Conservation (phyloP, 495 filamentous ascomycete genomes). For the Tuber melanosporum region DNA sequence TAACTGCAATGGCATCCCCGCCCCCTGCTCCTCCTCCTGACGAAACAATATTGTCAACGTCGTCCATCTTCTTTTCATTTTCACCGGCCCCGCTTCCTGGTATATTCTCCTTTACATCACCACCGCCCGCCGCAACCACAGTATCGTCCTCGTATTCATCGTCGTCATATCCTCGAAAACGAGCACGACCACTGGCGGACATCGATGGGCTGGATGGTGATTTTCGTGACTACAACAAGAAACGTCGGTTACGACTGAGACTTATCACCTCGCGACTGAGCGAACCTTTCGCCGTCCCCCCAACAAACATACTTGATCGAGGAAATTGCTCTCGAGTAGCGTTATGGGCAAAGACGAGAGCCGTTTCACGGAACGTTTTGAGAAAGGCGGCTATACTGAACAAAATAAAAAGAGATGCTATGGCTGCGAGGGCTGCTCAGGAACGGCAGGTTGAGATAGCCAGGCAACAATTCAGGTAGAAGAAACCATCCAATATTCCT, state of each 20-base stretch:
- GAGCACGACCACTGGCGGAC: constrained; percentile 54
- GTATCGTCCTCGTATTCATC: constrained; percentile 34
- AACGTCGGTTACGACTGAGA: constrained; percentile 57
- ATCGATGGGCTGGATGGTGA: constrained; percentile 52
- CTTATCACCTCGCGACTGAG: constrained; percentile 65
- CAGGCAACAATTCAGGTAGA: constrained; percentile 39
- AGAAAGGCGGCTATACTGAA: constrained; percentile 42
- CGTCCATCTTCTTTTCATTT: constrained; percentile 26
- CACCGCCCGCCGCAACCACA: constrained; percentile 16
- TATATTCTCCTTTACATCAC: constrained; percentile 27
- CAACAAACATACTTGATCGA: constrained; percentile 61
- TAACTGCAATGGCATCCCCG: constrained; percentile 30
- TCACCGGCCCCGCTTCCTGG: constrained; percentile 27
- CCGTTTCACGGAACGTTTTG: constrained; percentile 31
- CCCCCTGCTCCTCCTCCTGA: constrained; percentile 15
- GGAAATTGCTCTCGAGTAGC: constrained; percentile 53
- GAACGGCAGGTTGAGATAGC: constrained; percentile 39
- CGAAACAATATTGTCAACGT: constrained; percentile 15
- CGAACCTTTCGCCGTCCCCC: constrained; percentile 59
- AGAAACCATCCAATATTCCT: constrained; percentile 7
- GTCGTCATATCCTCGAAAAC: constrained; percentile 48
- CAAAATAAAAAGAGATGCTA: constrained; percentile 42
- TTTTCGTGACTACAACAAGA: constrained; percentile 52
- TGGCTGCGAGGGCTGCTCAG: constrained; percentile 38
- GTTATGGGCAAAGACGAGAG: constrained; percentile 46